Evolutionary conservation across 169 alveolate species (phyloP).

Genomic region (Eimeria tenella): DNA sequence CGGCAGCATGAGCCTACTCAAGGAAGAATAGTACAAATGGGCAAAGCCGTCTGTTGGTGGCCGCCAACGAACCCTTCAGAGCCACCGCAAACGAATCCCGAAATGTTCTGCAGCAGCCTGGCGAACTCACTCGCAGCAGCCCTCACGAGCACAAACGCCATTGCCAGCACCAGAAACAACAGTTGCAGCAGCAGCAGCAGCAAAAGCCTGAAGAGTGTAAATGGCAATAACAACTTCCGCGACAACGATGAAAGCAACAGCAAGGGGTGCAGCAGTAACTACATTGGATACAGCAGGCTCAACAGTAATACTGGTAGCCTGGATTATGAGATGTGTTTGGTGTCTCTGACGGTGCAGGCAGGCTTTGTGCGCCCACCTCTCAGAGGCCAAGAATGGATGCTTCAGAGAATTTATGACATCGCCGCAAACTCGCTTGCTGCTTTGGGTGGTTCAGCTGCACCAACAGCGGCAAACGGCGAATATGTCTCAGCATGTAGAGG

Average conservation of each 20-base stretch:
- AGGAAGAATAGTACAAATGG: background rate
- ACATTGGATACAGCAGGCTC: background rate
- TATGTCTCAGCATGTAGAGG: background rate
- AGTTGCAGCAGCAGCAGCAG: constrained; percentile 31
- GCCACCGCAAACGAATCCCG: background rate
- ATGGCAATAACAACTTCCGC: background rate
- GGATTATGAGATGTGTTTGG: background rate
- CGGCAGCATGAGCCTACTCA: background rate
- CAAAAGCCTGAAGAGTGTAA: background rate
- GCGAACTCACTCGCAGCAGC: background rate
- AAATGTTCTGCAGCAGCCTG: constrained; percentile 1
- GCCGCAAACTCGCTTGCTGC: background rate
- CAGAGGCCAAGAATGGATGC: constrained; percentile 14
- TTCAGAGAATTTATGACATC: background rate
- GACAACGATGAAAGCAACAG: background rate
- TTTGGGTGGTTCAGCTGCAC: background rate
- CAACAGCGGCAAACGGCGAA: background rate
- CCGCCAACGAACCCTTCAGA: constrained; percentile 13
- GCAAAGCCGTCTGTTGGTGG: background rate
- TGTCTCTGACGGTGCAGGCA: constrained; percentile 56
- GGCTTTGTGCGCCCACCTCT: constrained; percentile 63
- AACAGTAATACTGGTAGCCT: background rate
- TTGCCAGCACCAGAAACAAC: background rate
- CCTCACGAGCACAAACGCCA: too few species aligned
- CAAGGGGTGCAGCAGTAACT: background rate